phyloP scores from a whole-genome alignment of 2,329 filamentous ascomycete species.

The Colletotrichum lindemuthianum region DNA sequence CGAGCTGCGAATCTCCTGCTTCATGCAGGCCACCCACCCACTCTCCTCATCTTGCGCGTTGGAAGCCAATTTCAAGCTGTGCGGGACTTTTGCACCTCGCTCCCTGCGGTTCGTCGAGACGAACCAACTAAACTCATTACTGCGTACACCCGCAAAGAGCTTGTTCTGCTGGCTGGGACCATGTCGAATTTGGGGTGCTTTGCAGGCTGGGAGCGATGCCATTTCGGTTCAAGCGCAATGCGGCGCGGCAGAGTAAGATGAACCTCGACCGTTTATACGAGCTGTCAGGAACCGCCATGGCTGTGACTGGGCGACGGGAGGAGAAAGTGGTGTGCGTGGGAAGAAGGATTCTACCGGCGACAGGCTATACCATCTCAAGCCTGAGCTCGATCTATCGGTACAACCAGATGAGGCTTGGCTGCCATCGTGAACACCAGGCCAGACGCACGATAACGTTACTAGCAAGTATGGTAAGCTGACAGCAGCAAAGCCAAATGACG shows the following conservation, averaged over 20 bases:
- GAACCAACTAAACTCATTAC: neutral
- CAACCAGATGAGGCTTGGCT: no score
- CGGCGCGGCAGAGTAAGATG: constrained; percentile 4
- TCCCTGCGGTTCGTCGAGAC: constrained; percentile 2
- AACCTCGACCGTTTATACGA: neutral
- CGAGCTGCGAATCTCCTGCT: neutral
- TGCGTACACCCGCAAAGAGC: neutral
- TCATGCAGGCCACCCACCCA: neutral
- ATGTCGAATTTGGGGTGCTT: constrained; percentile 9
- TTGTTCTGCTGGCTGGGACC: neutral
- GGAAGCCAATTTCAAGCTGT: constrained; percentile 12
- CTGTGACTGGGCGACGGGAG: constrained; percentile 2
- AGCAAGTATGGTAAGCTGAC: no score
- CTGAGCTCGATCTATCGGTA: no score
- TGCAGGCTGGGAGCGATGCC: constrained; percentile 5
- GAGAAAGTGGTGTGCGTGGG: neutral
- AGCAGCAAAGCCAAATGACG: constrained; percentile 11
- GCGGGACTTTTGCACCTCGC: constrained; percentile 5
- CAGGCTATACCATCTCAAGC: no score
- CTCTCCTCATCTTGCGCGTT: neutral
- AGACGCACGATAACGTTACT: no score
- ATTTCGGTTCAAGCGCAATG: constrained; percentile 14
- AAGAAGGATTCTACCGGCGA: no score
- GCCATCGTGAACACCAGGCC: no score
- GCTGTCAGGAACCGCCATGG: neutral